Conservation (phyloP, 2,329 filamentous ascomycete species). For the Xylaria polymorpha region DNA sequence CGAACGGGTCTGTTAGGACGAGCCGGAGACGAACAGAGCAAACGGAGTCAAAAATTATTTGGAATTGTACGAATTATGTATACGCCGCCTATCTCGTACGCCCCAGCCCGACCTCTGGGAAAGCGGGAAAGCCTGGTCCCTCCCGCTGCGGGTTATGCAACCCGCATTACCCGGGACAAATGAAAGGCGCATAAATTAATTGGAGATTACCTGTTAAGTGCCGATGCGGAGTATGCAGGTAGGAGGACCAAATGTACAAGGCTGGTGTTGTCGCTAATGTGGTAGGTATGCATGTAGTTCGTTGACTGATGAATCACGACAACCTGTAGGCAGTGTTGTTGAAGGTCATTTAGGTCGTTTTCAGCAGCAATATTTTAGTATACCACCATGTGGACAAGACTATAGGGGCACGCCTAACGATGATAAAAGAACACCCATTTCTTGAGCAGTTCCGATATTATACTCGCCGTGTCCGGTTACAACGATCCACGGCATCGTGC, state of each 20-base stretch:
- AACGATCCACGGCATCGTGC: background rate
- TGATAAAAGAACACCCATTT: no score
- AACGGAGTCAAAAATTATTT: constrained; percentile 18
- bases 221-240: background rate
- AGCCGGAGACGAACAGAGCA: background rate
- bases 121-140: background rate
- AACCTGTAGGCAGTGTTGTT: background rate
- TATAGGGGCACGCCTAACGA: no score
- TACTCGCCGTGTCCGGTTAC: no score
- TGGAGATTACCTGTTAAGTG: constrained; percentile 1
- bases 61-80: constrained; percentile 24
- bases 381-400: background rate
- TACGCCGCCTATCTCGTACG: background rate
- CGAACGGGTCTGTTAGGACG: background rate
- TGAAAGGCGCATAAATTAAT: background rate
- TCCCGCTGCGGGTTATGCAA: constrained; percentile 7
- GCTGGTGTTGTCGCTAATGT: background rate
- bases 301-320: background rate
- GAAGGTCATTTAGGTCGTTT: background rate
- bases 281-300: background rate
- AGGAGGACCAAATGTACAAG: background rate
- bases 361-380: background rate
- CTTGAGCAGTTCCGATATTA: no score
- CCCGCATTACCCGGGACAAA: background rate
- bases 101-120: background rate